Percentiles rank a stretch among this genome's conserved stretches.
Evolutionary conservation across 164 flowering plant genomes (phyloP).

Genomic region (grape (Vitis vinifera)): DNA sequence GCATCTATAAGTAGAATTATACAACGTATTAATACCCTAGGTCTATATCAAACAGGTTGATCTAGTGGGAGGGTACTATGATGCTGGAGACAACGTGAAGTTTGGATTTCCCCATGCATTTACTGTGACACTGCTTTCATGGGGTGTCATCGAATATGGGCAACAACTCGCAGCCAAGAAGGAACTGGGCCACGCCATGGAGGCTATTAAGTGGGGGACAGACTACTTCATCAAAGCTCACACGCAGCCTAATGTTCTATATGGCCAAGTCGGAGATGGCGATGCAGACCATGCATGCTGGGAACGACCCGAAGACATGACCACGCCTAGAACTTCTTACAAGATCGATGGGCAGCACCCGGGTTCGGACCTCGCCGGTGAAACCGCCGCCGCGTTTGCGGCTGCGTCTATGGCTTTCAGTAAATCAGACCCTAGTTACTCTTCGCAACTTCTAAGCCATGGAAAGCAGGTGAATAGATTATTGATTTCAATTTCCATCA

Average conservation of each 20-base stretch:
- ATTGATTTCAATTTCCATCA: neutral
- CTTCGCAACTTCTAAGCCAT: conserved; percentile 39
- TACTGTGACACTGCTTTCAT: conserved; percentile 52
- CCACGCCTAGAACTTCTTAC: conserved; percentile 49
- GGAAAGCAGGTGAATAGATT: conserved; percentile 30
- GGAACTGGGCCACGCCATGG: conserved; percentile 31
- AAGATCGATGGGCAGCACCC: conserved; percentile 47
- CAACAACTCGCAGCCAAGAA: conserved; percentile 8
- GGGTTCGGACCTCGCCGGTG: conserved; percentile 76
- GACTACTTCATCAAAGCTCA: conserved; percentile 61
- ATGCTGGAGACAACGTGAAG: conserved; percentile 66
- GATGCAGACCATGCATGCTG: conserved; percentile 69
- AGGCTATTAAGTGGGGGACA: conserved; percentile 53
- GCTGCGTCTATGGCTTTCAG: conserved; percentile 64
- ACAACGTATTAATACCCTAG: too few relatives aligned
- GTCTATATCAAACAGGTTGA: conserved; percentile 29
- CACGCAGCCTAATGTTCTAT: conserved; percentile 38
- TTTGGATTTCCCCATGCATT: conserved; percentile 60
- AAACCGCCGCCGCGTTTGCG: conserved; percentile 78
- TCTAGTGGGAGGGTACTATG: conserved; percentile 58
- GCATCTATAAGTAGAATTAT: too few relatives aligned
- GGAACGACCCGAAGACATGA: conserved; percentile 82
- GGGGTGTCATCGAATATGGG: conserved; percentile 41
- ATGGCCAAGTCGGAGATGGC: conserved; percentile 72
- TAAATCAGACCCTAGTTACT: conserved; percentile 30